Evolutionary conservation across 148 eudicot genomes (phyloP).

Genomic region (Silene uniflora): DNA sequence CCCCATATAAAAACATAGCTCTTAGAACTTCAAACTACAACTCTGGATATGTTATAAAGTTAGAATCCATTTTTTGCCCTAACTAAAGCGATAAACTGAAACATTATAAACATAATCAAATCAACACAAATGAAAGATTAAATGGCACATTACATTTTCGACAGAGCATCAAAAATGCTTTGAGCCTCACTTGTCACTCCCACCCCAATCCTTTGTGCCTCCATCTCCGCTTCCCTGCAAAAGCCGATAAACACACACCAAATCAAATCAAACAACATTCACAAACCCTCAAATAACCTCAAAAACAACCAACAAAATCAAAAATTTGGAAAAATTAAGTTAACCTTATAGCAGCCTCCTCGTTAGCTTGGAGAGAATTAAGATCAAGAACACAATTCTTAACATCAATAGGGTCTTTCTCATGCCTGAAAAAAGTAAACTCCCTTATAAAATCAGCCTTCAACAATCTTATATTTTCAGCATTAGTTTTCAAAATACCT

Average conservation of each 20-base stretch:
- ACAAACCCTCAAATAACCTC: too few species aligned
- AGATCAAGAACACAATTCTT: slow-evolving; percentile 70
- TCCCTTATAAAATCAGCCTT: slow-evolving; percentile 79
- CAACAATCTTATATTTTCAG: slow-evolving; percentile 67
- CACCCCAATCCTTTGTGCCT: slow-evolving; percentile 92
- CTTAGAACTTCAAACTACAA: not conserved
- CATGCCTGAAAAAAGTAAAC: slow-evolving; percentile 60
- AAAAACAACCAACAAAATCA: not conserved
- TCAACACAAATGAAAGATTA: not conserved
- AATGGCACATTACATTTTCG: slow-evolving; percentile 67
- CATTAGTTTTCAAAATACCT: too few species aligned
- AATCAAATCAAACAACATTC: not conserved
- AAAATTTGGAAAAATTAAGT: not conserved
- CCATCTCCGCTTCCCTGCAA: slow-evolving; percentile 86
- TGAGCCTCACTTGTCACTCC: slow-evolving; percentile 93
- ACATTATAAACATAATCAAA: not conserved
- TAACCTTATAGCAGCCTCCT: slow-evolving; percentile 85
- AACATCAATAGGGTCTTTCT: slow-evolving; percentile 73
- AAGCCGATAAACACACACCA: slow-evolving; percentile 11
- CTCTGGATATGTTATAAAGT: too few species aligned
- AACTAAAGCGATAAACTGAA: not conserved
- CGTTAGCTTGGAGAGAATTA: slow-evolving; percentile 61
- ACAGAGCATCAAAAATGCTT: slow-evolving; percentile 81
- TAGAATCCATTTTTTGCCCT: not conserved
- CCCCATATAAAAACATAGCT: too few species aligned